Conservation (phyloP, 176 grass and related monocot species). For the Cymbopogon citratus region DNA sequence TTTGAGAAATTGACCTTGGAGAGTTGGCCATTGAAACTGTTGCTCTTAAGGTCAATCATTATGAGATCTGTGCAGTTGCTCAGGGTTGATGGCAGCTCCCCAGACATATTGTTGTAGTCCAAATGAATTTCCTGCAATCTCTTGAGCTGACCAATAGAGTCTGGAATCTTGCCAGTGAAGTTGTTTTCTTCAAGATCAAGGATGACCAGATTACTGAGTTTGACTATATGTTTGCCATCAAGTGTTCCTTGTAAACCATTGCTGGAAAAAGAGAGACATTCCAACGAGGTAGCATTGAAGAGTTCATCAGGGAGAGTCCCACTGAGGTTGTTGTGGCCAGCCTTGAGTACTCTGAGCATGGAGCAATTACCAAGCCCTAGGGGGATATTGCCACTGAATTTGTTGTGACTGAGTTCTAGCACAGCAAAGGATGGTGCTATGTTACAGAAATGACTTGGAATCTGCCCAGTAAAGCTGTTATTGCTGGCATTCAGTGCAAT, state of each 20-base stretch:
- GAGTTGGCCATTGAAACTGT: constrained; percentile 27
- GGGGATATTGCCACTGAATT: constrained; percentile 18
- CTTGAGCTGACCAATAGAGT: constrained; percentile 30
- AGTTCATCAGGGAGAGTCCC: constrained; percentile 30
- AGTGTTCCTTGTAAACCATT: constrained; percentile 23
- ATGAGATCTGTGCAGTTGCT: constrained; percentile 28
- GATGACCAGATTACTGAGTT: constrained; percentile 7
- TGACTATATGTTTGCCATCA: constrained; percentile 5
- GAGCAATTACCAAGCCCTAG: constrained; percentile 27
- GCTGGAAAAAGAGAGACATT: constrained; percentile 23
- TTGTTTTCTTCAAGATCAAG: constrained; percentile 35
- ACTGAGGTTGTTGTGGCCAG: constrained; percentile 24
- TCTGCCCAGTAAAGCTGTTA: constrained; percentile 32
- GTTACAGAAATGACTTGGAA: constrained; percentile 22
- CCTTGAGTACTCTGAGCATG: constrained; percentile 27
- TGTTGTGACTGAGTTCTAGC: constrained; percentile 26
- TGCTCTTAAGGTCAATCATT: constrained; percentile 19
- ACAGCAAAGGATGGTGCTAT: background rate
- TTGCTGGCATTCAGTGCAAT: constrained; percentile 35
- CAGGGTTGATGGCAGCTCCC: constrained; percentile 32
- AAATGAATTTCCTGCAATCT: constrained; percentile 19
- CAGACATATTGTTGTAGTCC: constrained; percentile 19
- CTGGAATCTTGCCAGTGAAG: constrained; percentile 6
- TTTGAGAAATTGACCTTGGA: constrained; percentile 30
- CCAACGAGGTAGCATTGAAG: constrained; percentile 24